Evolutionary conservation across 495 filamentous ascomycete genomes (phyloP).

Genomic region (Trichoderma erinaceum): DNA sequence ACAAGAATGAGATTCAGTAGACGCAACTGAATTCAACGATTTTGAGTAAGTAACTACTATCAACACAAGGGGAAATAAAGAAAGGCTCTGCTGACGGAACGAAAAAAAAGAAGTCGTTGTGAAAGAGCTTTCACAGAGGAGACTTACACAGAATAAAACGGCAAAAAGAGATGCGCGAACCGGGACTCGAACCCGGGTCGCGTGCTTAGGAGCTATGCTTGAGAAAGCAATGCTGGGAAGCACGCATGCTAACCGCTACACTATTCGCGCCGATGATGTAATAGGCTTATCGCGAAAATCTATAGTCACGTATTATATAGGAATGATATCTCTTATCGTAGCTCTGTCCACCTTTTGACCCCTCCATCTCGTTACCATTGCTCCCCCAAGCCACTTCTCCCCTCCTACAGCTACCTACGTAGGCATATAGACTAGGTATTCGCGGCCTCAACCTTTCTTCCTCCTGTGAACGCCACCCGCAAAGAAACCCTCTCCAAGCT

Average conservation of each 20-base stretch:
- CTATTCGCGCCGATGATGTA: constrained; percentile 18
- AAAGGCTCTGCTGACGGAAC: not conserved
- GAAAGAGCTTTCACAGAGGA: not conserved
- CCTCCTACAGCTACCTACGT: not conserved
- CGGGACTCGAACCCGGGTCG: constrained; percentile 26
- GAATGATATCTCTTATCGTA: not conserved
- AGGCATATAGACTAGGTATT: not conserved
- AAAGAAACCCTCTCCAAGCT: not conserved
- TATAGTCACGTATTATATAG: not conserved
- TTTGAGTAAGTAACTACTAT: too few relatives aligned
- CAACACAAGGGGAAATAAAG: too few relatives aligned
- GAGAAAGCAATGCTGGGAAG: constrained; percentile 22
- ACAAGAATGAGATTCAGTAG: too few relatives aligned
- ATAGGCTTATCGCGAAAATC: not conserved
- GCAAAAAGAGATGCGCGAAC: constrained; percentile 13
- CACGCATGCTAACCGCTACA: constrained; percentile 27
- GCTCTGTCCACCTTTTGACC: not conserved
- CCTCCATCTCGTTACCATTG: not conserved
- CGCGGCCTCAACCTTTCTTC: too few relatives aligned
- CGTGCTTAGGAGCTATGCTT: constrained; percentile 2
- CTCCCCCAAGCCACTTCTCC: constrained; percentile 5
- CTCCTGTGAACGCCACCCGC: not conserved
- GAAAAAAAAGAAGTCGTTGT: not conserved
- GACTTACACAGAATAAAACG: not conserved
- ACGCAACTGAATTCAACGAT: too few relatives aligned